These are phyloP conservation scores for Zhuliangozyma parablackwelliae DNA, from an alignment of 1,139 yeast species.

Conservation along the genomic window DNA sequence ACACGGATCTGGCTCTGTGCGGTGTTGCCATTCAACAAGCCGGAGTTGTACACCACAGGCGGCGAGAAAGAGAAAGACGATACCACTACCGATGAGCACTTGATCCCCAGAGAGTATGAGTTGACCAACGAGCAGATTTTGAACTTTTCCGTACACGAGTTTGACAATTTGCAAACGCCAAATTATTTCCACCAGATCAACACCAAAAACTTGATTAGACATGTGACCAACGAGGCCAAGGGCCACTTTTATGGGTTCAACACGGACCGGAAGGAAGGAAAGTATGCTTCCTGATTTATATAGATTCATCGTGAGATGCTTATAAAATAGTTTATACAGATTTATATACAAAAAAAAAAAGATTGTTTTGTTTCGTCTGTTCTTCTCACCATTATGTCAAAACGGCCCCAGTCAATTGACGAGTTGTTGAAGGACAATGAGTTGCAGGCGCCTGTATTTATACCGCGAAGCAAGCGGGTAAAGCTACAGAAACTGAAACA, in stretches of 20 bases:
- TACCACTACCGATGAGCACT: slow-evolving; percentile 8
- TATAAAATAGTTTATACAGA: no score
- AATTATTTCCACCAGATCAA: slow-evolving; percentile 44
- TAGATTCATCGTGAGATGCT: no score
- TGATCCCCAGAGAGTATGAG: slow-evolving; percentile 39
- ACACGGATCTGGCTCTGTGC: slow-evolving; percentile 98
- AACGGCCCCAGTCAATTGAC: slow-evolving; percentile 38
- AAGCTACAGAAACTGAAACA: slow-evolving; percentile 16
- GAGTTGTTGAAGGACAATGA: slow-evolving; percentile 32
- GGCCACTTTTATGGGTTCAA: slow-evolving; percentile 45
- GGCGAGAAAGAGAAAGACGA: slow-evolving; percentile 5
- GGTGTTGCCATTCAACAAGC: slow-evolving; percentile 44
- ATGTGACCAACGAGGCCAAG: slow-evolving; percentile 28
- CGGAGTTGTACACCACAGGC: slow-evolving; percentile 24
- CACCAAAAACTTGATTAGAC: slow-evolving; percentile 31
- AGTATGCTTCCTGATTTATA: background rate
- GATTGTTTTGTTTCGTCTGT: no score
- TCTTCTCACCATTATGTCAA: slow-evolving; percentile 12
- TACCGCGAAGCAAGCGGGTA: slow-evolving; percentile 46
- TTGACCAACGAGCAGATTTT: slow-evolving; percentile 38
- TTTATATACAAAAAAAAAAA: no score
- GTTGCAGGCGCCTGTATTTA: slow-evolving; percentile 32
- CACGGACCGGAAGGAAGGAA: slow-evolving; percentile 3
- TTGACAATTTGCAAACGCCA: slow-evolving; percentile 30
- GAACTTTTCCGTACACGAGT: slow-evolving; percentile 37